Evolutionary conservation across 2,329 filamentous ascomycete genomes (phyloP).

Genomic region (Penicillium sp.): DNA sequence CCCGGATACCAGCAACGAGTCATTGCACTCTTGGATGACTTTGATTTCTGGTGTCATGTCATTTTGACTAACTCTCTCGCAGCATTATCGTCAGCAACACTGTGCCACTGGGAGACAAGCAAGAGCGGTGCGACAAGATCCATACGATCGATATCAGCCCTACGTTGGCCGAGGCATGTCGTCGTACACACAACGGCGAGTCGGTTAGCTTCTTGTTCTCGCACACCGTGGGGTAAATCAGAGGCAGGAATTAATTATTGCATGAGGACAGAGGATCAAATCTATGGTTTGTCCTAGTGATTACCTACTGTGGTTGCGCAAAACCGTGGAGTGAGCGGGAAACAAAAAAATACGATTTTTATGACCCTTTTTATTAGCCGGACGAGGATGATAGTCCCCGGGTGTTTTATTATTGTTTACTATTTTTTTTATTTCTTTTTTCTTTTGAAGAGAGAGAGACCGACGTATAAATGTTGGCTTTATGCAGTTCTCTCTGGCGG

Average conservation of each 20-base stretch:
- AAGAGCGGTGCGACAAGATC: slow-evolving; percentile 71
- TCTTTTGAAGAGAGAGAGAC: not conserved
- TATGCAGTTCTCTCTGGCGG: not conserved
- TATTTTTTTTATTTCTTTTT: not conserved
- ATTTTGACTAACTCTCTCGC: slow-evolving; percentile 22
- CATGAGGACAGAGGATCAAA: slow-evolving; percentile 4
- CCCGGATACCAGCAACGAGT: not conserved
- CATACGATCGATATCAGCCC: slow-evolving; percentile 90
- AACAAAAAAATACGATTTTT: slow-evolving; percentile 25
- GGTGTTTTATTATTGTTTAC: slow-evolving; percentile 9
- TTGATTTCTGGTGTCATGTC: not conserved
- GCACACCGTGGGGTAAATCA: slow-evolving; percentile 41
- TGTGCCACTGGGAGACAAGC: slow-evolving; percentile 76
- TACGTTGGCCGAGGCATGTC: slow-evolving; percentile 56
- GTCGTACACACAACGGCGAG: slow-evolving; percentile 51
- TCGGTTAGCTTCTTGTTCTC: slow-evolving; percentile 52
- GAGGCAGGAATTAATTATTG: slow-evolving; percentile 1
- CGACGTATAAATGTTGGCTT: not conserved
- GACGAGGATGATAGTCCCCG: slow-evolving; percentile 9
- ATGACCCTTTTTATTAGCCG: slow-evolving; percentile 15
- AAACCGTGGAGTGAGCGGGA: slow-evolving; percentile 20
- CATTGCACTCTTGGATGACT: not conserved
- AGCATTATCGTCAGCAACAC: slow-evolving; percentile 90
- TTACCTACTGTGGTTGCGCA: slow-evolving; percentile 6
- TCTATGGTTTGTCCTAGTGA: slow-evolving; percentile 2